A percentile compares a stretch with the other conserved stretches of the same genome.
Evolutionary conservation across 495 filamentous ascomycete genomes (phyloP).

Genomic region (Lepraria neglecta): DNA sequence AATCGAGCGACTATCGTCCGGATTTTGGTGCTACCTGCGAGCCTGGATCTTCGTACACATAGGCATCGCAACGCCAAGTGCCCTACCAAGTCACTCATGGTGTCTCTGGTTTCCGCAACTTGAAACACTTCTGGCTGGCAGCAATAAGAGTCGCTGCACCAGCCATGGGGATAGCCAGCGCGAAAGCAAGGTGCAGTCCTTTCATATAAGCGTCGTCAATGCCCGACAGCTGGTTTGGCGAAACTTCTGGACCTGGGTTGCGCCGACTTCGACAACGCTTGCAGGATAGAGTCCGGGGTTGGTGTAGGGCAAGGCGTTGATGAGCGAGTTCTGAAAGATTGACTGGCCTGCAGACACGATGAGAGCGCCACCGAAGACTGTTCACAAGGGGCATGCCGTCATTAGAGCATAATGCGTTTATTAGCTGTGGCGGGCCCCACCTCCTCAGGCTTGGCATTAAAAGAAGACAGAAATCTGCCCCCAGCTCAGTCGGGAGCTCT

Average conservation of each 20-base stretch:
- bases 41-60: too few relatives aligned
- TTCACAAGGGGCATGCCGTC: neutral
- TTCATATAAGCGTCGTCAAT: constrained; percentile 51
- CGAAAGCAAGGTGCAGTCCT: constrained; percentile 43
- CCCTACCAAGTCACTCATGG: too few relatives aligned
- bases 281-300: constrained; percentile 40
- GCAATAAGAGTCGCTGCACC: constrained; percentile 10
- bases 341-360: constrained; percentile 40
- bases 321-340: constrained; percentile 39
- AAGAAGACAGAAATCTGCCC: too few relatives aligned
- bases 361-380: constrained; percentile 42
- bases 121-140: too few relatives aligned
- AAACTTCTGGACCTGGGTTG: constrained; percentile 42
- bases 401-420: neutral
- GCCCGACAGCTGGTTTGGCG: constrained; percentile 36
- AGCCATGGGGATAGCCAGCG: constrained; percentile 17
- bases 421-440: constrained; percentile 47
- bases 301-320: constrained; percentile 29
- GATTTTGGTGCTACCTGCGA: too few relatives aligned
- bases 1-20: too few relatives aligned
- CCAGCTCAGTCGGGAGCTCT: too few relatives aligned
- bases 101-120: too few relatives aligned
- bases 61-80: too few relatives aligned
- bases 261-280: constrained; percentile 41
- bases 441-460: constrained; percentile 43